Evolutionary conservation across 208 protist genomes (phyloP).

Genomic region (Crithidia bombi): DNA sequence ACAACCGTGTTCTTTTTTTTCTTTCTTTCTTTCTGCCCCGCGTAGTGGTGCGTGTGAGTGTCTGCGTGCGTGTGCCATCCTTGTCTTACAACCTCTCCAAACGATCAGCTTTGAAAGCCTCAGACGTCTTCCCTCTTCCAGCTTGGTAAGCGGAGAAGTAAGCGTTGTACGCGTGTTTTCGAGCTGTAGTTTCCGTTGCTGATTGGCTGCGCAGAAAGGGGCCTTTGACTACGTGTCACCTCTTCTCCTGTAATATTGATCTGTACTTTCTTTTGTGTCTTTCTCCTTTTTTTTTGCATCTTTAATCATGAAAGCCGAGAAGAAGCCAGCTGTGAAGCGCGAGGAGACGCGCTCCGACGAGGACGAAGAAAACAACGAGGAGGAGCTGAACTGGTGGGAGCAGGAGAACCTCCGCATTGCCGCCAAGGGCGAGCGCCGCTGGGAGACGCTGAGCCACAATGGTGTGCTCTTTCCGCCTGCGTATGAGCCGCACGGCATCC

Average conservation of each 20-base stretch:
- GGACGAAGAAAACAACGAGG: slow-evolving; percentile 51
- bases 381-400: slow-evolving; percentile 87
- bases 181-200: not conserved
- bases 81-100: not conserved
- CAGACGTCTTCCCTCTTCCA: not conserved
- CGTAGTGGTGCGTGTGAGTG: no score
- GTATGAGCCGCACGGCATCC: slow-evolving; percentile 97
- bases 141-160: not conserved
- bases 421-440: slow-evolving; percentile 85
- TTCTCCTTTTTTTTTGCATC: slow-evolving; percentile 12
- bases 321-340: slow-evolving; percentile 37
- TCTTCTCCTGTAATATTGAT: no score
- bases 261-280: not conserved
- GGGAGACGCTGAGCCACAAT: slow-evolving; percentile 96
- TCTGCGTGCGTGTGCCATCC: no score
- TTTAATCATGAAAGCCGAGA: slow-evolving; percentile 37
- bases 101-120: not conserved
- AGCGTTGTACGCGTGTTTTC: no score
- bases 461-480: slow-evolving; percentile 97
- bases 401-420: slow-evolving; percentile 76
- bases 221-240: no score
- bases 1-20: no score
- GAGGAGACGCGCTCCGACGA: slow-evolving; percentile 49
- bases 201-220: no score
- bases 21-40: no score